Base-by-base conservation (phyloP, 768 basidiomycete species). In the Gautieria morchelliformis region DNA sequence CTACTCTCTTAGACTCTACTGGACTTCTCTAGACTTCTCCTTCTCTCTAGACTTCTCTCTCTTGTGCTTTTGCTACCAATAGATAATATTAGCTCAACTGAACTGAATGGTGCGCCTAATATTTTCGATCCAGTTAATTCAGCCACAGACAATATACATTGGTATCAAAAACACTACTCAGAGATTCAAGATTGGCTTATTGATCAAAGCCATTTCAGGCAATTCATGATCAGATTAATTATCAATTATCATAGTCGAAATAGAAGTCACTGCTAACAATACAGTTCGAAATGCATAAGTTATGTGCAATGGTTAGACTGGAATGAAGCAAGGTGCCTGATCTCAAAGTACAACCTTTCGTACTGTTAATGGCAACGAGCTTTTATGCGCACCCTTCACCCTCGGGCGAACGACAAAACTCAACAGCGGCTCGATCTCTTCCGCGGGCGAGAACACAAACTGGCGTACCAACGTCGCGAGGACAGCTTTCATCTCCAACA, bases 351-450 rank as follows among this genome's bases (percentile, higher is more conserved):
- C 42, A 37, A 57, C 27, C 37, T 40, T 57, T 46, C 46, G 24
- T 12, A 74, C 63, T 15, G 71, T 59, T 5, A 60, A 47, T 9
- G 59, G 59, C 10, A 60, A 44, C 7, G 59, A 56, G 48, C 59
- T 60, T n/a, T 56, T 51, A 32, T 40, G 47, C 40, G 56, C 59
- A 14, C 54, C 54, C 14, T 52, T 55, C 7, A 60, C 59, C 30
- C 45, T 47, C 32, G 59, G 59, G 5, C 59, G 59, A 12, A 60
- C 54, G 40, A 60, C 59, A 44, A 60, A 60, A 41, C 59, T 60
- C n/a, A 60, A 46, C n/a, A 60, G 32, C 22, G 53, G 54, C 49
- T 60, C 59, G 41, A 60, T 60, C 24, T 56, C 54, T 30, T 72
- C 71, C 12, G 45, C 59, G 10, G 59, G 59, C 6, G 59, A 32